Evolutionary conservation across 2,329 filamentous ascomycete species (phyloP), one percentile per base, ranked within the genome.

Genomic region (Aspergillus tamarii): DNA sequence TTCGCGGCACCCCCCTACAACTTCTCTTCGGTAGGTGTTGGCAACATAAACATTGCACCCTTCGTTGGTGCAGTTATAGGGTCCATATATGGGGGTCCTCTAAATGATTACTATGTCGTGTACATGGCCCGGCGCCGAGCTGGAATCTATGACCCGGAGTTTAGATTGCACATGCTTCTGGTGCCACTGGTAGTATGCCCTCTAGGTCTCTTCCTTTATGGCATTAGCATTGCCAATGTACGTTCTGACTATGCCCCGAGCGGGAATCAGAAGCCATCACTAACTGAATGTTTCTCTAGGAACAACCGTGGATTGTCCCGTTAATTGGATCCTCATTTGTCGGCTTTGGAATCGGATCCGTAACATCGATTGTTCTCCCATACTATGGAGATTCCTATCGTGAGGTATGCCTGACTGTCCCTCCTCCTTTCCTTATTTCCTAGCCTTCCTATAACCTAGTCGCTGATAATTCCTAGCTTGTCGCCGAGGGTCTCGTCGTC

Each of bases 111-210:
- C 63, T 74, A 68, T 21, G 79, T 82, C 41, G 28, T 82, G 6
- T 76, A 60, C 39, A 65, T 82, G 4, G 73, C 80, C 0, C 72
- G 73, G 30, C 70, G 75, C 5, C 80, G 80, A 59, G 67, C 70
- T 6, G 81, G 80, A 19, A 74, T 80, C 10, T 80, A 80, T 55
- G 80, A 83, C 41, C 81, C 81, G 0, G 81, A 83, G 61, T 80
- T 80, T 71, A 74, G 80, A 12, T 71, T 83, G 10, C 78, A 74
- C 72, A 53, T 64, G 55, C 46, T 61, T 8, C 19, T 60, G n/a
- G 14, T 28, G 2, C 55, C 56, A 12, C 57, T 80, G 57, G 68
- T 74, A 66, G 62, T 78, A 59, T 66, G 64, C 50, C 66, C 77
- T 58, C 55, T 75, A 57, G 68, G 78, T 43, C 43, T 79, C 12